Conservation (phyloP, 2,329 filamentous ascomycete genomes). For the Microsporum canis region DNA sequence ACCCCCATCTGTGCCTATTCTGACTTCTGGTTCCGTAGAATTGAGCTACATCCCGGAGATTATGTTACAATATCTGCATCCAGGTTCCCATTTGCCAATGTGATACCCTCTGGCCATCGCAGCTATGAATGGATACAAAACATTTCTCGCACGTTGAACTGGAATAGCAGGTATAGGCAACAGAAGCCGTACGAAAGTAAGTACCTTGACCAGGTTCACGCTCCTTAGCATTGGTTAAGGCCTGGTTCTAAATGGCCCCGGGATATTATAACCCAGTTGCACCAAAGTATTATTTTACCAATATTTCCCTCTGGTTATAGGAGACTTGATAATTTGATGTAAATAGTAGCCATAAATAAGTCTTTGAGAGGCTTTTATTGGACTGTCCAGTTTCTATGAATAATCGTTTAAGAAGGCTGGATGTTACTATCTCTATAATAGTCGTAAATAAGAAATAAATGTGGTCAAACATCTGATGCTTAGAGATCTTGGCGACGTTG, state of each 20-base stretch:
- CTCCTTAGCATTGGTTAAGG: not conserved
- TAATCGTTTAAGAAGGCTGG: too few relatives aligned
- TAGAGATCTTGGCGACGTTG: not conserved
- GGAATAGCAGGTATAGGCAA: constrained; percentile 40
- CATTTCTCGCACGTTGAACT: constrained; percentile 41
- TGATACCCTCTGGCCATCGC: constrained; percentile 33
- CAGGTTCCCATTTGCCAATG: constrained; percentile 42
- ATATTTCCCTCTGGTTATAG: not conserved
- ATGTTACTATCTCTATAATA: too few relatives aligned
- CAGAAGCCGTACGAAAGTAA: constrained; percentile 20
- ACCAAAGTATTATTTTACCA: not conserved
- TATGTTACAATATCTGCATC: constrained; percentile 44
- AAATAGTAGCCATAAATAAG: not conserved
- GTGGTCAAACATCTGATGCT: too few relatives aligned
- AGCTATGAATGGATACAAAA: constrained; percentile 42
- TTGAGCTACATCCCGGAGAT: constrained; percentile 40
- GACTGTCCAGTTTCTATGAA: too few relatives aligned
- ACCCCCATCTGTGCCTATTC: not conserved
- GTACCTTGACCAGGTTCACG: not conserved
- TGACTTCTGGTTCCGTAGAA: constrained; percentile 20
- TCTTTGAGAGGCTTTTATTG: not conserved
- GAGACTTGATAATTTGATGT: not conserved
- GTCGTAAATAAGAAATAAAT: too few relatives aligned
- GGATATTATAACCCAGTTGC: not conserved
- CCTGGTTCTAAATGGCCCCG: not conserved